Percentiles rank a stretch among this genome's conserved stretches.
phyloP scores from a whole-genome alignment of 768 basidiomycete genomes.

The Scleroderma citrinum region DNA sequence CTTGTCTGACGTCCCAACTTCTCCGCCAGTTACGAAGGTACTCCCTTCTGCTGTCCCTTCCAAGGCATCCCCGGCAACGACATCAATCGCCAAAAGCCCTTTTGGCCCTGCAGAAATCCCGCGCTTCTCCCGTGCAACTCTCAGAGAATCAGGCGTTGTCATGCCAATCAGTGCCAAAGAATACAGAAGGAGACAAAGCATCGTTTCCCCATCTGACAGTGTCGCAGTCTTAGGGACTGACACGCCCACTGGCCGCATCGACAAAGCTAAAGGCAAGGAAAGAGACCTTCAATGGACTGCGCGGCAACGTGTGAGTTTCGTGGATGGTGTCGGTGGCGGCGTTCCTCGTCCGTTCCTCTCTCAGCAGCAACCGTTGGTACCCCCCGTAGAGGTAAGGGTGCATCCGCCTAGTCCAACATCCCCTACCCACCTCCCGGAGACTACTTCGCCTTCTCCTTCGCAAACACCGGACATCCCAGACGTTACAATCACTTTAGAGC shows the following conservation, averaged over 20 bases:
- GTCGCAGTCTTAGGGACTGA: background rate
- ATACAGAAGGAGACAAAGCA: slow-evolving; percentile 19
- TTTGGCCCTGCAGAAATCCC: slow-evolving; percentile 25
- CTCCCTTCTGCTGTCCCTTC: background rate
- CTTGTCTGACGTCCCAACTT: background rate
- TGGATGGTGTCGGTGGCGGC: slow-evolving; percentile 5
- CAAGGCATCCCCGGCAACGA: slow-evolving; percentile 20
- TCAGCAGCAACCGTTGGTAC: background rate
- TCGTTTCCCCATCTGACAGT: background rate
- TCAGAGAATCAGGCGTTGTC: slow-evolving; percentile 23
- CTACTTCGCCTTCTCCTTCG: background rate
- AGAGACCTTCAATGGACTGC: background rate
- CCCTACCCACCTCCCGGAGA: background rate
- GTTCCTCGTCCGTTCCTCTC: background rate
- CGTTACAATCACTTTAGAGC: background rate
- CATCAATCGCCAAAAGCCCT: slow-evolving; percentile 12
- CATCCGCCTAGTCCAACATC: background rate
- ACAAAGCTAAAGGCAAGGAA: slow-evolving; percentile 7
- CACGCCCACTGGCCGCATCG: background rate
- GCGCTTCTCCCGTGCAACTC: slow-evolving; percentile 25
- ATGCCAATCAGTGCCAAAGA: slow-evolving; percentile 27
- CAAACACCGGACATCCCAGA: background rate
- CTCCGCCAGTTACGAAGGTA: background rate
- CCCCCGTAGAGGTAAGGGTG: background rate
- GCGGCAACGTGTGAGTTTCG: slow-evolving; percentile 8